Conservation (phyloP, 352 stramenopile species). For the Peronospora belbahrii region DNA sequence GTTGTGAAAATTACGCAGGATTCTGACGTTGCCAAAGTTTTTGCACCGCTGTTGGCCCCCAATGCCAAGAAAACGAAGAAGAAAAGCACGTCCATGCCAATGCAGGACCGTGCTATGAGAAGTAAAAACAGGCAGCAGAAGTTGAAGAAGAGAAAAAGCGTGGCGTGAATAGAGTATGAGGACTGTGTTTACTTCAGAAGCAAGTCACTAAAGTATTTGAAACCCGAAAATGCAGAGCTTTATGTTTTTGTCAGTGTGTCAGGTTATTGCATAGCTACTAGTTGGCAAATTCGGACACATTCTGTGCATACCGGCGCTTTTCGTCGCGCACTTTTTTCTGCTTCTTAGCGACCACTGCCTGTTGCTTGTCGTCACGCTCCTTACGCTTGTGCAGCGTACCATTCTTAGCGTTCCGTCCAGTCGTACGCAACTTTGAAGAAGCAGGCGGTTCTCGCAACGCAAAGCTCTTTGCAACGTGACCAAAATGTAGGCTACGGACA, state of each 20-base stretch:
- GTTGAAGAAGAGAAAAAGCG: conserved; percentile 41
- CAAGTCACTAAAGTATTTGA: conserved; percentile 10
- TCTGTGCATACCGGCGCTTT: conserved; percentile 58
- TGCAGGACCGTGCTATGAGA: conserved; percentile 17
- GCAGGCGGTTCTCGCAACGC: conserved; percentile 77
- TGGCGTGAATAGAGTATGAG: conserved; percentile 12
- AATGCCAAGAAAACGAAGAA: conserved; percentile 32
- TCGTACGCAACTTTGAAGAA: conserved; percentile 71
- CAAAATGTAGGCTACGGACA: conserved; percentile 89
- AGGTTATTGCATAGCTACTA: conserved; percentile 18
- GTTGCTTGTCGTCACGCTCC: conserved; percentile 64
- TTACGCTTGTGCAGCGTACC: conserved; percentile 81
- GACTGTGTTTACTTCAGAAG: conserved; percentile 19
- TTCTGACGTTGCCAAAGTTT: conserved; percentile 32
- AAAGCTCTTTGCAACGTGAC: conserved; percentile 92
- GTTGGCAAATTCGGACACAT: conserved; percentile 73
- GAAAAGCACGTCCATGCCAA: conserved; percentile 3
- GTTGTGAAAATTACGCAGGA: conserved; percentile 37
- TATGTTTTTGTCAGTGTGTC: conserved; percentile 18
- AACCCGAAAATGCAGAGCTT: conserved; percentile 8
- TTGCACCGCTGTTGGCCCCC: conserved; percentile 41
- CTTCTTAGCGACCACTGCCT: conserved; percentile 42
- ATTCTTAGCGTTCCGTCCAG: conserved; percentile 64
- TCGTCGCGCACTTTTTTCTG: conserved; percentile 51
- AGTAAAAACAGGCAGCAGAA: conserved; percentile 32